Evolutionary conservation across 805 yeast genomes (phyloP), one percentile per base, ranked within the genome.

Genomic region (Schizosaccharomyces lindneri): DNA sequence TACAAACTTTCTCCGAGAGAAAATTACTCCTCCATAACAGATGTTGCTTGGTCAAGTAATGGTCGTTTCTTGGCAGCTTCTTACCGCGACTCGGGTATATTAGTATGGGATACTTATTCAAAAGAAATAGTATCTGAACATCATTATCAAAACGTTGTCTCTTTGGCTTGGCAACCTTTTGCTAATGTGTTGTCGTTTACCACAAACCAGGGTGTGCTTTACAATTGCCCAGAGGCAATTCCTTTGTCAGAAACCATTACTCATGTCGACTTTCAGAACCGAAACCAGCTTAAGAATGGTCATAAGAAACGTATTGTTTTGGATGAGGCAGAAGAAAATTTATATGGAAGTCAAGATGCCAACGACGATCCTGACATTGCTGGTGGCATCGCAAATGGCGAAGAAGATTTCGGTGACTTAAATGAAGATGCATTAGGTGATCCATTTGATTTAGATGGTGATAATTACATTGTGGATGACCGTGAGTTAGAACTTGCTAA

Each of bases 391-490:
- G 66, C 64, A 62, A 66, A 62, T 57, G 67, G 55, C 57, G 66
- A 64, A n/a, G 62, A 65, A 41, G 70, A 66, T n/a, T 66, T 65
- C 31, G 74, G 67, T 13, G 68, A 65, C 6, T 27, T 21, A n/a
- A 29, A n/a, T 21, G 73, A 72, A 57, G 76, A 77, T 6, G 57
- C 31, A 63, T 80, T 77, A 59, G 80, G 79, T 60, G 81, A 81
- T 69, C 76, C 79, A 31, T 81, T 79, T 32, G 88, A 83, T 67
- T 87, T 80, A 64, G 87, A 81, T 61, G 80, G 78, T 5, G 78
- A 76, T 11, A 62, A 63, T 27, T 64, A 55, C 43, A 60, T 59
- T 31, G 17, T 19, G 48, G 19, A 41, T 41, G 32, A 31, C 61
- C 36, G 17, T 41, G 46, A 11, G 51, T 59, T n/a, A 63, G 62